Percentiles rank a stretch among this genome's conserved stretches.
phyloP scores from a whole-genome alignment of 352 stramenopile species.

The Pythium aphanidermatum region DNA sequence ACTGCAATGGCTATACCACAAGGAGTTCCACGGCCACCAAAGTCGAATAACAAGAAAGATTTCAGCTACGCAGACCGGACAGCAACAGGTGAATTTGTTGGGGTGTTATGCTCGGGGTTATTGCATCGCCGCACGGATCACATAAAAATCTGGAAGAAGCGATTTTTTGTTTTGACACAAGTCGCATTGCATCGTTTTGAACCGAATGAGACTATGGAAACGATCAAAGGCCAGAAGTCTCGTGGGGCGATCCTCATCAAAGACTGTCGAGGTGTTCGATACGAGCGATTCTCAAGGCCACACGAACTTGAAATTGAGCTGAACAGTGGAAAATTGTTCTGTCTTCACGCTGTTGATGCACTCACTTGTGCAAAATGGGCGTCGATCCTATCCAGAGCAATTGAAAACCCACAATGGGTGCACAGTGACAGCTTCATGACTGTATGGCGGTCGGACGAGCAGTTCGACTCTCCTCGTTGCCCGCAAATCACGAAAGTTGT shows the following conservation, averaged over 20 bases:
- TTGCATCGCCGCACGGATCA: slow-evolving; percentile 26
- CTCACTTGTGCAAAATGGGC: slow-evolving; percentile 33
- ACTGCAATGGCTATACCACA: no score
- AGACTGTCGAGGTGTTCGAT: slow-evolving; percentile 27
- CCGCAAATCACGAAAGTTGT: slow-evolving; percentile 21
- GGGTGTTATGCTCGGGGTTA: slow-evolving; percentile 26
- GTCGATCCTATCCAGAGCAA: slow-evolving; percentile 28
- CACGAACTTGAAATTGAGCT: slow-evolving; percentile 35
- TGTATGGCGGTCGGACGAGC: slow-evolving; percentile 29
- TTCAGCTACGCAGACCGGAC: slow-evolving; percentile 21
- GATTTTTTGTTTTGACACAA: slow-evolving; percentile 41
- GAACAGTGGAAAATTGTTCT: slow-evolving; percentile 23
- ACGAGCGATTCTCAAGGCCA: slow-evolving; percentile 31
- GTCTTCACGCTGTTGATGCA: slow-evolving; percentile 24
- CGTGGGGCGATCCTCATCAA: slow-evolving; percentile 22
- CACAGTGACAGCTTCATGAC: slow-evolving; percentile 27
- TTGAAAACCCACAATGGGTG: slow-evolving; percentile 36
- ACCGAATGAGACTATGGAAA: slow-evolving; percentile 17
- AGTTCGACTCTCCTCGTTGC: slow-evolving; percentile 28
- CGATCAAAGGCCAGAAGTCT: slow-evolving; percentile 14
- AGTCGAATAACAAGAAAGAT: background rate
- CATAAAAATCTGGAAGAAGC: slow-evolving; percentile 32
- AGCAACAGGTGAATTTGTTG: slow-evolving; percentile 32
- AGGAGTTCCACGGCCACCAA: slow-evolving; percentile 2
- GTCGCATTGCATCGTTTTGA: slow-evolving; percentile 36